These are phyloP conservation scores for Scutellaria barbata DNA, from an alignment of 257 asterid genomes.

Conservation along the genomic window DNA sequence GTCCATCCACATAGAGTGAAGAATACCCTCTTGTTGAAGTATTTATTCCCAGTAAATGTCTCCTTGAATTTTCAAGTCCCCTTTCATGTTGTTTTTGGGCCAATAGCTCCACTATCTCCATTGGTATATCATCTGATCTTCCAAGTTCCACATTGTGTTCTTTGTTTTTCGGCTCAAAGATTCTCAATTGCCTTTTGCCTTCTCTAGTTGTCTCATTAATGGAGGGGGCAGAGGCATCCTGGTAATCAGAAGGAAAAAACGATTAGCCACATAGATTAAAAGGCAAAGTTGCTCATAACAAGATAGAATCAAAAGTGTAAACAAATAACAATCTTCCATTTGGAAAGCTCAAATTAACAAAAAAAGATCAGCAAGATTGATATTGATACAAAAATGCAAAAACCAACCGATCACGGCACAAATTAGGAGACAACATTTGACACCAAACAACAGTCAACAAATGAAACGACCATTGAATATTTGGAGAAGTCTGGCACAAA, in stretches of 20 bases:
- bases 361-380: neutral
- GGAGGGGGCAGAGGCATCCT: slow-evolving; percentile 46
- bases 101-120: slow-evolving; percentile 84
- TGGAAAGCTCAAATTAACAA: neutral
- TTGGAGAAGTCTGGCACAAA: neutral
- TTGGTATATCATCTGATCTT: slow-evolving; percentile 71
- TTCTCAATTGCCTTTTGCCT: slow-evolving; percentile 34
- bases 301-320: neutral
- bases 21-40: slow-evolving; percentile 35
- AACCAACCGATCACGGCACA: too few relatives aligned
- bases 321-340: neutral
- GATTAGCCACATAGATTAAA: slow-evolving; percentile 19
- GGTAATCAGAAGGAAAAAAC: slow-evolving; percentile 24
- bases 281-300: neutral
- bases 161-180: slow-evolving; percentile 38
- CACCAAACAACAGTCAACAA: slow-evolving; percentile 4
- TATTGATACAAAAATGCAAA: too few relatives aligned
- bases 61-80: slow-evolving; percentile 49
- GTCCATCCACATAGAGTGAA: slow-evolving; percentile 37
- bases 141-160: slow-evolving; percentile 38
- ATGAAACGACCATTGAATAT: neutral
- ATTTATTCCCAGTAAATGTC: slow-evolving; percentile 31
- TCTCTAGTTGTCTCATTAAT: slow-evolving; percentile 37
- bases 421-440: too few relatives aligned
- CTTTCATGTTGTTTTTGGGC: slow-evolving; percentile 74